Conservation (phyloP, 169 alveolate species). For the Plasmodium gaboni region DNA sequence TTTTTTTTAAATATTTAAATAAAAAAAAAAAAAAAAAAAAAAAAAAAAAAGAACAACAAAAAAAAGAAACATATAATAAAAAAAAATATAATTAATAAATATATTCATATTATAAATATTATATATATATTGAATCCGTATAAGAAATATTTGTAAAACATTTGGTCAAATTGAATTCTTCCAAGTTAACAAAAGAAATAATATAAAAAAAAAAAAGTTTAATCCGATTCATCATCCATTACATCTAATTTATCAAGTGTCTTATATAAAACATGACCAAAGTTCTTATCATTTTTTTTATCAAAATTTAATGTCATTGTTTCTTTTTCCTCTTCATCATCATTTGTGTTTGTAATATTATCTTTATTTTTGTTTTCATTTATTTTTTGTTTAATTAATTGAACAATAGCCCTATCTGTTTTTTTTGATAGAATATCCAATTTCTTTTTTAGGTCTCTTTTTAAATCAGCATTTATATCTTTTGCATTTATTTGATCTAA, state of each 20-base stretch:
- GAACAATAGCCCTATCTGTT: conserved; percentile 87
- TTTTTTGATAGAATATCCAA: conserved; percentile 79
- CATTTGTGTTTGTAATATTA: neutral
- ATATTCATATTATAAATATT: too few species aligned
- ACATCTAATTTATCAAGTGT: conserved; percentile 56
- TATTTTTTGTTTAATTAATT: conserved; percentile 80
- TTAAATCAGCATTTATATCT: conserved; percentile 85
- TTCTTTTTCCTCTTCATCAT: conserved; percentile 25
- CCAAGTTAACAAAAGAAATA: neutral
- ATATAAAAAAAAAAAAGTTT: conserved; percentile 1
- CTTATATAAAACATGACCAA: conserved; percentile 58
- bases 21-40: too few species aligned
- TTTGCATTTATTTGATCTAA: conserved; percentile 81
- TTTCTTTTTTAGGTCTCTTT: conserved; percentile 86
- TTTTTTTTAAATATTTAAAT: too few species aligned
- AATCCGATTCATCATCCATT: conserved; percentile 75
- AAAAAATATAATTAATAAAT: too few species aligned
- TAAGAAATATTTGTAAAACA: too few species aligned
- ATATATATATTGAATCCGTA: too few species aligned
- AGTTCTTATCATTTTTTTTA: conserved; percentile 22
- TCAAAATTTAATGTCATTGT: conserved; percentile 52
- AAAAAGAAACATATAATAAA: too few species aligned
- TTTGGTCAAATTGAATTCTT: too few species aligned
- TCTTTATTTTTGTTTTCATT: conserved; percentile 52
- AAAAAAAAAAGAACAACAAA: too few species aligned